phyloP scores from a whole-genome alignment of 2,329 filamentous ascomycete species.

The Aspergillus ustus region DNA sequence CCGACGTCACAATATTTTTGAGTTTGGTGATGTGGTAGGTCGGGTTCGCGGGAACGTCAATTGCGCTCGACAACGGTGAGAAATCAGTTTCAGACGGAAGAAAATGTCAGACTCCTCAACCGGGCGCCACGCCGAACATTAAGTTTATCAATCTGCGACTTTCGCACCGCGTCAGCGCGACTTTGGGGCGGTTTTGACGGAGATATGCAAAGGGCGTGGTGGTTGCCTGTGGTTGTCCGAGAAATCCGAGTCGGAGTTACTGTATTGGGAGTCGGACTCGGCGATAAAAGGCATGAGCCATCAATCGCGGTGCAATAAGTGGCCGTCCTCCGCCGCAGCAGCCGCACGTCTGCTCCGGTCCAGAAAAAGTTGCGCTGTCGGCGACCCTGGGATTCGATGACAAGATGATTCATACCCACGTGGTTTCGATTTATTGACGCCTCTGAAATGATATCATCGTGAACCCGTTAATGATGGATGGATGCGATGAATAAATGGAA shows the following conservation, averaged over 20 bases:
- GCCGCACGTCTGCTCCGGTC: no score
- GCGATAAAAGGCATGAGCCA: not conserved
- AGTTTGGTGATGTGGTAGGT: not conserved
- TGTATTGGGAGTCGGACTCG: not conserved
- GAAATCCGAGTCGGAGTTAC: slow-evolving; percentile 15
- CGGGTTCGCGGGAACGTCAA: not conserved
- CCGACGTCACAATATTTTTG: not conserved
- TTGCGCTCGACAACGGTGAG: not conserved
- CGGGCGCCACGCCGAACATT: not conserved
- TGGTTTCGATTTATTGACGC: not conserved
- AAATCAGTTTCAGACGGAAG: not conserved
- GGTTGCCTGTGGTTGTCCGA: slow-evolving; percentile 2
- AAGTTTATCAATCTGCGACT: not conserved
- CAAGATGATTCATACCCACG: not conserved
- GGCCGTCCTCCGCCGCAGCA: no score
- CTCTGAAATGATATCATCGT: not conserved
- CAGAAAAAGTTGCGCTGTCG: not conserved
- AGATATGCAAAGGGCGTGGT: not conserved
- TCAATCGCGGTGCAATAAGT: not conserved
- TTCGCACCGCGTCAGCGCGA: not conserved
- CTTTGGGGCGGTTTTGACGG: not conserved
- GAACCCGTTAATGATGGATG: not conserved
- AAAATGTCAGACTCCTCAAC: not conserved
- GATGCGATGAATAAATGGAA: not conserved
- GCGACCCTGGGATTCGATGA: not conserved